Evolutionary conservation across 2,329 filamentous ascomycete species (phyloP).

Genomic region (Blumeria graminis): DNA sequence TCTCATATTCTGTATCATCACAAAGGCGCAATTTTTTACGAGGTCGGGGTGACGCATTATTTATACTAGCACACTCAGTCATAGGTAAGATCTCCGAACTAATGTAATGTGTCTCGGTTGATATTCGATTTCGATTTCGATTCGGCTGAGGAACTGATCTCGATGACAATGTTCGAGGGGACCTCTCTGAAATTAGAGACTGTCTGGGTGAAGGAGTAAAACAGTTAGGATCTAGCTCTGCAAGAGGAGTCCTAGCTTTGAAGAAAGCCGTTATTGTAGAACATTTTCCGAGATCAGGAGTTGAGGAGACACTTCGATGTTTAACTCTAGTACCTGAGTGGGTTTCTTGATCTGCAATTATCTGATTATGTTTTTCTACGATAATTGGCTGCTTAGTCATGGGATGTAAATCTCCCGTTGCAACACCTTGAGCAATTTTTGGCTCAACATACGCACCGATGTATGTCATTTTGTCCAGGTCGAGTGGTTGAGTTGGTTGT

Average conservation of each 20-base stretch:
- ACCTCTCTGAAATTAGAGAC: constrained; percentile 22
- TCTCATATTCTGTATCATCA: constrained; percentile 19
- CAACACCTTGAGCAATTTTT: constrained; percentile 47
- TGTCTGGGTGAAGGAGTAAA: constrained; percentile 24
- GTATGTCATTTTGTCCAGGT: constrained; percentile 49
- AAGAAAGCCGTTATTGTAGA: constrained; percentile 41
- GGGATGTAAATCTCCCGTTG: constrained; percentile 63
- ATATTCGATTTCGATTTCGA: constrained; percentile 5
- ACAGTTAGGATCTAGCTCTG: constrained; percentile 41
- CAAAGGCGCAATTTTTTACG: constrained; percentile 26
- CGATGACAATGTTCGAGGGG: constrained; percentile 28
- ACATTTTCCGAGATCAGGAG: constrained; percentile 16
- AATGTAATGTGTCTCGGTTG: constrained; percentile 13
- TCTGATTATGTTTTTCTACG: constrained; percentile 6
- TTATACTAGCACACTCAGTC: constrained; percentile 17
- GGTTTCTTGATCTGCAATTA: constrained; percentile 1
- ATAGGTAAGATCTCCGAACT: no score
- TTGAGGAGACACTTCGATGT: constrained; percentile 1
- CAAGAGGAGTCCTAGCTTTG: constrained; percentile 37
- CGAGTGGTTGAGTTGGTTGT: constrained; percentile 34
- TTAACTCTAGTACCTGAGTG: background rate
- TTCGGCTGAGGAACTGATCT: constrained; percentile 18
- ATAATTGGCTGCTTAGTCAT: constrained; percentile 48
- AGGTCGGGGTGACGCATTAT: constrained; percentile 19
- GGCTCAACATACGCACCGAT: constrained; percentile 53